Evolutionary conservation across 495 filamentous ascomycete genomes (phyloP), one percentile per base, ranked within the genome.

Genomic region (Penicillium silybi): DNA sequence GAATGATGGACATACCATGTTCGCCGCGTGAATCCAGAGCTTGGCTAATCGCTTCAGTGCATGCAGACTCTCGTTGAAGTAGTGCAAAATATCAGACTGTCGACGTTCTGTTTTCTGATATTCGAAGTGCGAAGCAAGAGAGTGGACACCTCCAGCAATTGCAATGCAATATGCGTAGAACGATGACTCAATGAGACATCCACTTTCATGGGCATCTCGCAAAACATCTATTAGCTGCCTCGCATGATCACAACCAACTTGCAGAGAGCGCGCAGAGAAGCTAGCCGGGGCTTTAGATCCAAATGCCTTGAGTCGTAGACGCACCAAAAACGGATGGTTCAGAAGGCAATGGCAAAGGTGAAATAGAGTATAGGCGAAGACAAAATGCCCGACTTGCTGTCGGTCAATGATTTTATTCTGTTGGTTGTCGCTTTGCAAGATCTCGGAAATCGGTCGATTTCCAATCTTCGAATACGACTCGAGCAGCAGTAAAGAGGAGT

Each of bases 261-360:
- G 52, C 2, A 65, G 56, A 1, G 60, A 48, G 3, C 59, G 61
- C 5, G 49, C 10, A 10, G 46, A 43, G 38, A 69, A 69, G 40
- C 58, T 67, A 44, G 41, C 20, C 0, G 62, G 64, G 2, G 55
- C 57, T 17, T 62, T 61, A 9, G 46, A 37, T 0, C 53, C 62
- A 20, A 59, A 63, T 5, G 48, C 41, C n/a, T 50, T 58, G 8
- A 69, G 41, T 1, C 58, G 53, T 22, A 51, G 39, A 6, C 54
- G 58, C 8, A 66, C 15, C 2, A 67, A 38, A 22, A 71, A 66
- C 0, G 61, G 65, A 22, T 71, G 65, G 35, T 65, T 59, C 6
- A 71, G 32, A 4, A 71, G 46, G 46, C 65, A 71, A 32, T 67
- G 61, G 9, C 63, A 64, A 3, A 66, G 49, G 20, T 68, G 65